Evolutionary conservation across 2,329 filamentous ascomycete species (phyloP).

Genomic region (Trichoderma sp.): DNA sequence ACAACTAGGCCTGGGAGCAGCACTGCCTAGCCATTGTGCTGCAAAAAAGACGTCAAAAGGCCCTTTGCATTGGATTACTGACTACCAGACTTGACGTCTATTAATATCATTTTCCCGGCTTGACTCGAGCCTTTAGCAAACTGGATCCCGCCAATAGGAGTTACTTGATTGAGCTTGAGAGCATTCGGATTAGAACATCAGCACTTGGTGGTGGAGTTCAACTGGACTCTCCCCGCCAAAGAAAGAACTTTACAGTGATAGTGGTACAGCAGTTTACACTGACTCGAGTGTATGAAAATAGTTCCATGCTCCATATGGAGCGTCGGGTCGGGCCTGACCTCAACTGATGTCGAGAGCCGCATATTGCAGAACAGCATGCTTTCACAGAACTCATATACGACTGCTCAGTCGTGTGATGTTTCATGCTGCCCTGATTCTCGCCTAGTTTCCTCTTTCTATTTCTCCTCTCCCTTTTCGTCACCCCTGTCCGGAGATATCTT

Average conservation of each 20-base stretch:
- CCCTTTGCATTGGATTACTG: neutral
- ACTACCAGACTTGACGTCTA: neutral
- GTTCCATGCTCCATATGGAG: neutral
- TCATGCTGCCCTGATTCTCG: neutral
- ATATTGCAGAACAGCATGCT: neutral
- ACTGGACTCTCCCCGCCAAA: neutral
- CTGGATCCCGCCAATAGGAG: slow-evolving; percentile 7
- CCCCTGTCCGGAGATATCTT: neutral
- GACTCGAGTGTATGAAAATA: neutral
- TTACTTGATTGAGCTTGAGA: neutral
- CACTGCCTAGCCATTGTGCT: neutral
- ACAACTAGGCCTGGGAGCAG: neutral
- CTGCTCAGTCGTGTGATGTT: neutral
- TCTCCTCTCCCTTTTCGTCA: neutral
- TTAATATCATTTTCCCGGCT: neutral
- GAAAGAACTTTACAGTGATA: neutral
- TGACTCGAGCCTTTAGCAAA: neutral
- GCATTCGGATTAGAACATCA: slow-evolving; percentile 2
- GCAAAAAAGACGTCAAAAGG: neutral
- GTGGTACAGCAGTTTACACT: neutral
- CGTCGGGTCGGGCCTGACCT: neutral
- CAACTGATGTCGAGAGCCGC: neutral
- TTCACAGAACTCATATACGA: neutral
- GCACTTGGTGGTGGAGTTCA: slow-evolving; percentile 1
- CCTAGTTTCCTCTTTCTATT: neutral